phyloP scores from a whole-genome alignment of 2,329 filamentous ascomycete genomes.

The Colletotrichum melonis region DNA sequence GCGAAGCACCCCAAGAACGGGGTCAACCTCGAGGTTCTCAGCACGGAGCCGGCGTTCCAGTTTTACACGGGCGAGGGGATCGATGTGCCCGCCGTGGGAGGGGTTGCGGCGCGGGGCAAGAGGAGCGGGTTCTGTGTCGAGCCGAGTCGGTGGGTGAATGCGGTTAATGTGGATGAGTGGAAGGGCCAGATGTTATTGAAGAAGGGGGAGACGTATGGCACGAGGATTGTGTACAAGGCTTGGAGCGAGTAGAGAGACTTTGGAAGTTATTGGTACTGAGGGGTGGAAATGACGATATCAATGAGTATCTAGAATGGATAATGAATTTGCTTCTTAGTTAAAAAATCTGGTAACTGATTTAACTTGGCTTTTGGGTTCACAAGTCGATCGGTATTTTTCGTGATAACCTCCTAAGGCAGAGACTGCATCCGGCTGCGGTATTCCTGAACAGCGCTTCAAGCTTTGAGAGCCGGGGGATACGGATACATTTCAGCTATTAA shows the following conservation, averaged over 20 bases:
- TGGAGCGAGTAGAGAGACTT: constrained; percentile 73
- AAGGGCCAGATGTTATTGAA: constrained; percentile 81
- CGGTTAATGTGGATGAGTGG: constrained; percentile 85
- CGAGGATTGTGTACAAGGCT: constrained; percentile 83
- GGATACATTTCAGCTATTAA: background rate
- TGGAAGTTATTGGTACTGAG: background rate
- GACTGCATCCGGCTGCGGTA: too few species aligned
- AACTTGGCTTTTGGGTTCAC: background rate
- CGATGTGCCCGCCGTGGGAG: constrained; percentile 76
- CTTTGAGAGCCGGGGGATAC: background rate
- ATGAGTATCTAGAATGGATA: background rate
- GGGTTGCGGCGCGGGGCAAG: constrained; percentile 70
- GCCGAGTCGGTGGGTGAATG: constrained; percentile 91
- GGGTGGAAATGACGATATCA: background rate
- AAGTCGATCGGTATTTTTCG: background rate
- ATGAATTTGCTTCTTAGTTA: background rate
- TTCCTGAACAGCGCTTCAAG: background rate
- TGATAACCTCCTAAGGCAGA: too few species aligned
- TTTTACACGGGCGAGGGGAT: constrained; percentile 94
- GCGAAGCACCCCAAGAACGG: constrained; percentile 80
- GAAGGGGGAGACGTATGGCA: constrained; percentile 86
- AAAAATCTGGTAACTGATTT: background rate
- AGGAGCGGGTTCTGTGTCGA: constrained; percentile 91
- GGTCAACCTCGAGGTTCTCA: constrained; percentile 86
- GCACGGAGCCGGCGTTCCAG: constrained; percentile 96